Base-by-base conservation (phyloP, 2,329 filamentous ascomycete genomes). In the Xylaria sp. region DNA sequence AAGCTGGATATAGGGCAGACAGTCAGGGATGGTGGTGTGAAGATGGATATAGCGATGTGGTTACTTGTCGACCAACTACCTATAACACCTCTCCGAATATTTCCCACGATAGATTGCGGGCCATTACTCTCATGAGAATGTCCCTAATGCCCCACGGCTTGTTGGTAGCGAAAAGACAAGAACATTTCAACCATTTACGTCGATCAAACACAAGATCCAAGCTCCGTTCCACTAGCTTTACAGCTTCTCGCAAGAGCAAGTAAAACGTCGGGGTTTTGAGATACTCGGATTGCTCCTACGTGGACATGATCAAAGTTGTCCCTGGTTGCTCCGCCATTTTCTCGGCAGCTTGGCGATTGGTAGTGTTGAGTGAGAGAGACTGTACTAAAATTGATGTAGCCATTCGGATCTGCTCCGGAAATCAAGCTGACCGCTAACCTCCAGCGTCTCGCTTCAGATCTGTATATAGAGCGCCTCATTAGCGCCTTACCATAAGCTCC, bases 91-190 rank as follows among this genome's bases (percentile, higher is more conserved):
- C 43, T 52, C 33, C 10, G 40, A 40, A 59, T 41, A 25, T 56
- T 40, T 38, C 40, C 53, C 58, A 55, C 46, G 27, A 61, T 66
- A 63, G 60, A 65, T 43, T 9, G n/a, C 49, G 63, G 54, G 33
- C 59, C 51, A 54, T 43, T 47, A 37, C 40, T 59, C 46, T 19
- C 11, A 48, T 21, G 55, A 62, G 54, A 54, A 25, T 56, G 53
- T 62, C 54, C 48, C 43, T 44, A 52, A 33, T 41, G 62, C 64
- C 64, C 40, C 62, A 62, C 64, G 64, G 64, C 64, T 58, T 15
- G 19, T 58, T 51, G 43, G 49, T 64, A 51, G 49, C 40, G 56
- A 63, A 66, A 52, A 37, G 43, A 48, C 29, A 52, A 43, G 37
- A 46, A 11, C 31, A 10, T 21, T 25, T 21, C 23, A 43, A 55